Conservation (phyloP, 2,329 filamentous ascomycete species). For the Xylariaceae sp. region DNA sequence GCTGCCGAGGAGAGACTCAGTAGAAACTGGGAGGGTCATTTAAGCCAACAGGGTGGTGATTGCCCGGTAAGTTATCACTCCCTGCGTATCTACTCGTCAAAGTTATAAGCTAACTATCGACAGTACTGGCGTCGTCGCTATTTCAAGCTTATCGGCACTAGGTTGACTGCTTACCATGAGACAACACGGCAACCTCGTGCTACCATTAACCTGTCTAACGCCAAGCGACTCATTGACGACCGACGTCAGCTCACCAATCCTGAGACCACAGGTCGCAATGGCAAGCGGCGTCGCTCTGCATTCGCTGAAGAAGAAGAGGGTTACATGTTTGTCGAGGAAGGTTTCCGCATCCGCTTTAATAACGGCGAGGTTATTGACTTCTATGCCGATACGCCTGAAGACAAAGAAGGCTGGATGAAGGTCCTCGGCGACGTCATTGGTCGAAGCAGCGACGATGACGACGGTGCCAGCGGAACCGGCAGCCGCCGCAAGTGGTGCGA, state of each 20-base stretch:
- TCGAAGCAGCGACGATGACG: slow-evolving; percentile 55
- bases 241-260: slow-evolving; percentile 81
- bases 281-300: slow-evolving; percentile 84
- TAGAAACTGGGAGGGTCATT: slow-evolving; percentile 80
- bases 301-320: slow-evolving; percentile 98
- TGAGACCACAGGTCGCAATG: slow-evolving; percentile 74
- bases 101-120: slow-evolving; percentile 41
- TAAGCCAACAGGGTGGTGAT: slow-evolving; percentile 97
- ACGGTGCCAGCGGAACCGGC: slow-evolving; percentile 46
- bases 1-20: slow-evolving; percentile 81
- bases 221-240: slow-evolving; percentile 91
- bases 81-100: neutral
- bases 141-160: slow-evolving; percentile 90
- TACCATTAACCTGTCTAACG: slow-evolving; percentile 94
- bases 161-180: slow-evolving; percentile 95
- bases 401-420: slow-evolving; percentile 95
- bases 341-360: slow-evolving; percentile 97
- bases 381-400: slow-evolving; percentile 84
- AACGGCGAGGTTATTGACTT: slow-evolving; percentile 99
- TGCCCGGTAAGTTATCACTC: slow-evolving; percentile 74
- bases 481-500: slow-evolving; percentile 67
- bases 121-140: slow-evolving; percentile 98
- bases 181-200: slow-evolving; percentile 92
- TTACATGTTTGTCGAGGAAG: slow-evolving; percentile 99
- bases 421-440: slow-evolving; percentile 74